These are phyloP conservation scores for Citrus sp. DNA, from an alignment of 345 rosid genomes.

Conservation along the genomic window DNA sequence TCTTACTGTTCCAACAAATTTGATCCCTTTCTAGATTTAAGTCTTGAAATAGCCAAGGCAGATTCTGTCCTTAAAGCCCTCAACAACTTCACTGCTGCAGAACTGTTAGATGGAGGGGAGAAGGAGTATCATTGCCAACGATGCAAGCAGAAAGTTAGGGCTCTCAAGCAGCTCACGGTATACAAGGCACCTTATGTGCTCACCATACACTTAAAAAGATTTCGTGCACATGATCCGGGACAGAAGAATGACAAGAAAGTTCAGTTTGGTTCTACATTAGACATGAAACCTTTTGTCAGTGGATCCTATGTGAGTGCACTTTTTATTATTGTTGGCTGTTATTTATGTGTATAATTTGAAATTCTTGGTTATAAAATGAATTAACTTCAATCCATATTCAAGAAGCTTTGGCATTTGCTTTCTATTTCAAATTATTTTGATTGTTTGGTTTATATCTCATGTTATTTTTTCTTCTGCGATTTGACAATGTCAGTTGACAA, in stretches of 20 bases:
- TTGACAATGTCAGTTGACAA: not conserved
- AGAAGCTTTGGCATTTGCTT: not conserved
- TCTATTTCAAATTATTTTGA: not conserved
- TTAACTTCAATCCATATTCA: not conserved
- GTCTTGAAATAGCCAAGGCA: slow-evolving; percentile 83
- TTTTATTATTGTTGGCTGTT: not conserved
- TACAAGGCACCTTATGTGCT: slow-evolving; percentile 86
- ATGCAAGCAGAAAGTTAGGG: slow-evolving; percentile 89
- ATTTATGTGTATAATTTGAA: slow-evolving; percentile 1
- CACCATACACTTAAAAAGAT: slow-evolving; percentile 83
- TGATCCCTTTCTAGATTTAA: slow-evolving; percentile 88
- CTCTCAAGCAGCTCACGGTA: slow-evolving; percentile 80
- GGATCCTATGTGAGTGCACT: slow-evolving; percentile 67
- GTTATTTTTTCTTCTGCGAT: not conserved
- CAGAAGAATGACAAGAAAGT: slow-evolving; percentile 79
- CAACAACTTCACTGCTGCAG: slow-evolving; percentile 70
- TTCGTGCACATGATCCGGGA: slow-evolving; percentile 68
- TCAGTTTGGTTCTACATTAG: slow-evolving; percentile 53
- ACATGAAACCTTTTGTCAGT: slow-evolving; percentile 81
- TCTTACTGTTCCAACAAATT: slow-evolving; percentile 71
- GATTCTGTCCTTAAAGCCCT: slow-evolving; percentile 75
- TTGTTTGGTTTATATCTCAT: not conserved
- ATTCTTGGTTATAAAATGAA: not conserved
- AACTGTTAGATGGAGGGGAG: slow-evolving; percentile 83
- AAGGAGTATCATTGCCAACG: slow-evolving; percentile 81